phyloP scores from a whole-genome alignment of 768 basidiomycete genomes.

The Suillus fuscotomentosus region DNA sequence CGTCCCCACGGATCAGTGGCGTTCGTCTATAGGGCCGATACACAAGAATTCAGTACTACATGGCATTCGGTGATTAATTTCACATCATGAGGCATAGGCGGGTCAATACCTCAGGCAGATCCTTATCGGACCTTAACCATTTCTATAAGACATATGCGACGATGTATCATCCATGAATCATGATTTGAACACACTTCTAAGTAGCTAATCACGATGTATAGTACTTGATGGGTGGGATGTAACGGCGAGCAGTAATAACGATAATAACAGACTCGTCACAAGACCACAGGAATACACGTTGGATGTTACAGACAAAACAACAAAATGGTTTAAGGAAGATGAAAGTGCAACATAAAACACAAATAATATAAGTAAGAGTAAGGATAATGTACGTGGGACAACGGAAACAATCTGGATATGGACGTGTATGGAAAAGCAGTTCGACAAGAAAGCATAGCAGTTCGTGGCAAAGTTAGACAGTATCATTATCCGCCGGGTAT shows the following conservation, averaged over 20 bases:
- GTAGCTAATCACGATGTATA: not conserved
- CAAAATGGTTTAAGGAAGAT: not conserved
- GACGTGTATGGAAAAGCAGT: not conserved
- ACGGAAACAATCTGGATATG: not conserved
- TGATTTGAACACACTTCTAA: not conserved
- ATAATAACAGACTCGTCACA: not conserved
- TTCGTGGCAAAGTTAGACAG: not conserved
- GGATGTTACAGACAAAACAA: not conserved
- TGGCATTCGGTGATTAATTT: not conserved
- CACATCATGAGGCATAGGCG: not conserved
- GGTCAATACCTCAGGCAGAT: not conserved
- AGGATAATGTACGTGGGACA: not conserved
- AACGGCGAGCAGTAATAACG: not conserved
- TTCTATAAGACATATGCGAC: not conserved
- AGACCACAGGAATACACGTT: not conserved
- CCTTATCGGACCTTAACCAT: not conserved
- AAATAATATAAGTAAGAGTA: slow-evolving; percentile 1
- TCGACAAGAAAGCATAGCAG: slow-evolving; percentile 1
- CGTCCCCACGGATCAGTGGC: not conserved
- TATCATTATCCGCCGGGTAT: not conserved
- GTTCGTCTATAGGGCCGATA: not conserved
- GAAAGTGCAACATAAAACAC: slow-evolving; percentile 1
- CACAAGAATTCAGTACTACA: not conserved
- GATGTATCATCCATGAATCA: not conserved
- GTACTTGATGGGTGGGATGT: not conserved